A percentile compares a stretch with the other conserved stretches of the same genome.
Evolutionary conservation across 495 filamentous ascomycete genomes (phyloP).

Genomic region (Tuber magnatum): DNA sequence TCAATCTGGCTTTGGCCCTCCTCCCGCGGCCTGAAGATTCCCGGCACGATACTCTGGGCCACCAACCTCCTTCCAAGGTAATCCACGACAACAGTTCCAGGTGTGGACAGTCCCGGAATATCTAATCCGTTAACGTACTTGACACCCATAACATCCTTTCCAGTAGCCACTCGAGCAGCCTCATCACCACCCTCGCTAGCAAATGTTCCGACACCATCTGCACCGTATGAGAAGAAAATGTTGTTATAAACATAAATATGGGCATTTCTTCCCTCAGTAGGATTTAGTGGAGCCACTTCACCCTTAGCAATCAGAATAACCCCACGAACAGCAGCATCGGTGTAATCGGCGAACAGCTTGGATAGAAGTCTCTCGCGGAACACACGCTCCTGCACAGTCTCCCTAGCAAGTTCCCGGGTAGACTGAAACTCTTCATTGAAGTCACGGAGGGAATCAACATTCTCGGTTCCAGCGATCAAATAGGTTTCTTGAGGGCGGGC

Average conservation of each 20-base stretch:
- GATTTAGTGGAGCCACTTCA: slow-evolving; percentile 93
- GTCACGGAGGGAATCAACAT: slow-evolving; percentile 85
- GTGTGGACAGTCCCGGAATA: slow-evolving; percentile 85
- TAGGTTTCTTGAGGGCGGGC: slow-evolving; percentile 89
- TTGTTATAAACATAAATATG: slow-evolving; percentile 99
- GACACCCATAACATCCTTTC: slow-evolving; percentile 92
- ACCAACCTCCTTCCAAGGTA: slow-evolving; percentile 96
- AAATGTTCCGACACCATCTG: slow-evolving; percentile 96
- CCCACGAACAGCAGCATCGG: slow-evolving; percentile 85
- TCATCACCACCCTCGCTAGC: slow-evolving; percentile 94
- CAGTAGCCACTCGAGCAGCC: slow-evolving; percentile 89
- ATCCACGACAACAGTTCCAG: slow-evolving; percentile 92
- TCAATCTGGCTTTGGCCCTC: slow-evolving; percentile 97
- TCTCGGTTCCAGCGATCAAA: slow-evolving; percentile 80
- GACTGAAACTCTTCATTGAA: slow-evolving; percentile 99
- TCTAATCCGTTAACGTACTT: slow-evolving; percentile 94
- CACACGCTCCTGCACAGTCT: slow-evolving; percentile 88
- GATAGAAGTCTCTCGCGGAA: slow-evolving; percentile 89
- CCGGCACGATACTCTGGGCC: slow-evolving; percentile 95
- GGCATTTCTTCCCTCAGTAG: slow-evolving; percentile 82
- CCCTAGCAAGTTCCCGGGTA: slow-evolving; percentile 83
- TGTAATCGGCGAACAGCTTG: slow-evolving; percentile 96
- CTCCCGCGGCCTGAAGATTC: slow-evolving; percentile 98
- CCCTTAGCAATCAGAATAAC: slow-evolving; percentile 89
- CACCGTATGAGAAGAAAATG: slow-evolving; percentile 97